Base-by-base conservation (phyloP, 306 rosid genomes). In the Trifolium pratense region DNA sequence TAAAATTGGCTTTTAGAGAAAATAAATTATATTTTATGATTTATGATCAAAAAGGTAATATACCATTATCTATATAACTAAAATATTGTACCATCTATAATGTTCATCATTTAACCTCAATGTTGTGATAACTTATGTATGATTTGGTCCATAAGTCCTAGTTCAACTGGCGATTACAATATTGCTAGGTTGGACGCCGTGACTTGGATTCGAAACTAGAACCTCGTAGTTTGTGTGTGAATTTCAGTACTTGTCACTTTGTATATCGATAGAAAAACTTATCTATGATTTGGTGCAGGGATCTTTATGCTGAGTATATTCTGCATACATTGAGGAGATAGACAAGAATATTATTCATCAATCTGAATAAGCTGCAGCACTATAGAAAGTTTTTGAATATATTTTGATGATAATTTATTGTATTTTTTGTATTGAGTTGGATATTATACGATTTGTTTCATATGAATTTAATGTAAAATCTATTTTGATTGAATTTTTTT, bases 271-370 rank as follows among this genome's bases (percentile, higher is more conserved):
- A 29, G 32, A 29, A 29, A 29, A 29, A 29, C 32, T 29, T 77
- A 10, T 39, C 37, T 80, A 3, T 75, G 64, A 46, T 77, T 75
- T 83, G 81, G 57, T 87, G 89, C 91, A 94, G 98, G 98, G 96
- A 94, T 81, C 98, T 93, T 34, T 93, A 91, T 73, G 91, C 88
- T 0, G 98, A 94, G 86, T 94, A 94, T 83, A 84, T 94, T 76
- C 58, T 94, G 75, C 94, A 83, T 70, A 89, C 89, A 60, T 81
- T 91, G 89, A 91, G 94, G 91, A 79, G 91, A 77, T 94, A 89
- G 75, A 78, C 78, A 21, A 73, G 12, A 63, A 68, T 68, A 43
- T 78, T 16, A 21, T 68, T 7, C 56, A 57, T 49, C 31, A 45
- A 36, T 65, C 69, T 73, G 37, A 85, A 81, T 79, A 84, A 86